Percentiles rank a stretch among this genome's conserved stretches.
Evolutionary conservation across 768 basidiomycete genomes (phyloP).

Genomic region (Dentipellis sp.): DNA sequence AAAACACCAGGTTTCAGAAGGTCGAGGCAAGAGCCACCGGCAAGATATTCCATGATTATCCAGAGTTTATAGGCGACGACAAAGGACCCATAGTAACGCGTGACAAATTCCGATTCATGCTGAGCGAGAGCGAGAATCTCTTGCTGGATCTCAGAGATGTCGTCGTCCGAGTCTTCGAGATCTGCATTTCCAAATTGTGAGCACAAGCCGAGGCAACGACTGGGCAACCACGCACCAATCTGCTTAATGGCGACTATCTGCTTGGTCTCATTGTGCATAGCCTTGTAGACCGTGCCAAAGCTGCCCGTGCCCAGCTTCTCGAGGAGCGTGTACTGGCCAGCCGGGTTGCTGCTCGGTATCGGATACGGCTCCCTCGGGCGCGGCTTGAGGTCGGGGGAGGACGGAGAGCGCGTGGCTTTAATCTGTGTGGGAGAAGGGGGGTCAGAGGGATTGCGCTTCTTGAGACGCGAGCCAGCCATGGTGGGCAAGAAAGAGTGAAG

Average conservation of each 20-base stretch:
- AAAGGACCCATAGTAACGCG: constrained; percentile 94
- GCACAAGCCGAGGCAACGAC: background rate
- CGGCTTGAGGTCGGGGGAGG: constrained; percentile 38
- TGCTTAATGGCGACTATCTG: constrained; percentile 98
- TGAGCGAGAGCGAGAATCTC: constrained; percentile 95
- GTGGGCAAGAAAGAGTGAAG: background rate
- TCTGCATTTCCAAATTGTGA: constrained; percentile 38
- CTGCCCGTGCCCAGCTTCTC: constrained; percentile 97
- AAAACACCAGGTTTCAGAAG: constrained; percentile 88
- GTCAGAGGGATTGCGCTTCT: constrained; percentile 9
- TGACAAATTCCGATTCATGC: constrained; percentile 95
- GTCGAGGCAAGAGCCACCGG: constrained; percentile 97
- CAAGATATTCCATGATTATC: constrained; percentile 99
- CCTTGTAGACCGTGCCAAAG: constrained; percentile 97
- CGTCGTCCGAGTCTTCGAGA: constrained; percentile 96
- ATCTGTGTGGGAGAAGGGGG: constrained; percentile 25
- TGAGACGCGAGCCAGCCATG: constrained; percentile 10
- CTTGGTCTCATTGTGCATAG: constrained; percentile 87
- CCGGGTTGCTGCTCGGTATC: constrained; percentile 69
- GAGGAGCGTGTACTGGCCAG: constrained; percentile 83
- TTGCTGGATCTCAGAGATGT: constrained; percentile 97
- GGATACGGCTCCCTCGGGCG: constrained; percentile 51
- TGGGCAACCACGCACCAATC: constrained; percentile 55
- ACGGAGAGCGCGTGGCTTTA: constrained; percentile 37
- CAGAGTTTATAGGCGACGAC: constrained; percentile 95